Evolutionary conservation across 345 rosid genomes (phyloP).

Genomic region (Punica granatum): DNA sequence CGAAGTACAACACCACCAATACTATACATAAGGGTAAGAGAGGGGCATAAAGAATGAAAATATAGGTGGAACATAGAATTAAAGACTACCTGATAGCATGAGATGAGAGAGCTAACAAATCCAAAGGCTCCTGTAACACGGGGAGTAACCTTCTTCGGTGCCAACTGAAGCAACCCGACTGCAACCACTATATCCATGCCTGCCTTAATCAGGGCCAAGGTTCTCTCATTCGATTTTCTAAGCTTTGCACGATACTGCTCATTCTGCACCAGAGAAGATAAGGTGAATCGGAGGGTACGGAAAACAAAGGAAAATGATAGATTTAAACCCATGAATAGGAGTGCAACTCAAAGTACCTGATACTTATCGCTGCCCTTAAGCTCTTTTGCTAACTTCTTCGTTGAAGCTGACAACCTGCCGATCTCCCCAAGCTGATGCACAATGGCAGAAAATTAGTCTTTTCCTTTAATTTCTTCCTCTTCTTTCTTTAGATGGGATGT

Average conservation of each 20-base stretch:
- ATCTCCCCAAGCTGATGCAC: conserved; percentile 66
- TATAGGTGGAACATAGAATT: neutral
- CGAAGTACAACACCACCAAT: neutral
- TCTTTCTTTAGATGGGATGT: neutral
- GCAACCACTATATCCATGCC: conserved; percentile 79
- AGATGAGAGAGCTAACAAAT: conserved; percentile 70
- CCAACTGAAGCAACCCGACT: conserved; percentile 76
- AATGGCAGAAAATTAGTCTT: neutral
- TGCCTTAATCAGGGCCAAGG: conserved; percentile 71
- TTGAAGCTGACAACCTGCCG: conserved; percentile 67
- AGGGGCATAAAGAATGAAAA: neutral
- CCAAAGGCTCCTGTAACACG: conserved; percentile 92
- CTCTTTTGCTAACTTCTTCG: conserved; percentile 76
- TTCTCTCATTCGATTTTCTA: conserved; percentile 74
- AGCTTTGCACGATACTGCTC: conserved; percentile 71
- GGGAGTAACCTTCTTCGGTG: conserved; percentile 73
- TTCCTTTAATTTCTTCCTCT: neutral
- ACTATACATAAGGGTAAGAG: neutral
- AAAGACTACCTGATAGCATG: conserved; percentile 80
- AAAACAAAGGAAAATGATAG: neutral
- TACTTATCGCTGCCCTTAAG: conserved; percentile 53
- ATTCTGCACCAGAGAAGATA: conserved; percentile 35
- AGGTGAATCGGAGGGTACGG: neutral
- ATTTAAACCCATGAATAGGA: neutral
- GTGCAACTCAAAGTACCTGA: conserved; percentile 28